phyloP scores from a whole-genome alignment of 176 grass and related monocot species.

The Ananas comosus region DNA sequence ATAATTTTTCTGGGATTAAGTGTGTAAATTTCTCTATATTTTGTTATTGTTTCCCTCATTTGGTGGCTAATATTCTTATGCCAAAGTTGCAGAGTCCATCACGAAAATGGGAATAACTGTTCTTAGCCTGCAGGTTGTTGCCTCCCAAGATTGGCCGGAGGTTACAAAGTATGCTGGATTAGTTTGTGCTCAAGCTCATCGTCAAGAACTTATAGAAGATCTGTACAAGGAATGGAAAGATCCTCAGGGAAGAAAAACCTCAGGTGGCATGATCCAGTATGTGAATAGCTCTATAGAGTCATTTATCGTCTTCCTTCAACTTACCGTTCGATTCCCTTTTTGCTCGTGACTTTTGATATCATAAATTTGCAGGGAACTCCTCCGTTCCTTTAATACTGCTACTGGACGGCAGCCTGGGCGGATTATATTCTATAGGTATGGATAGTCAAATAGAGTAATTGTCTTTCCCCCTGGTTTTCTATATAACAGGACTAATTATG shows the following conservation, averaged over 20 bases:
- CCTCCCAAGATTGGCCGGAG: constrained; percentile 95
- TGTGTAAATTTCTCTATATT: too few species aligned
- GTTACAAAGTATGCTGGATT: constrained; percentile 92
- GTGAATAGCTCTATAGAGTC: background rate
- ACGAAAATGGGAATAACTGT: background rate
- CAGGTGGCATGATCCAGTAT: constrained; percentile 82
- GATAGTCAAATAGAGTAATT: background rate
- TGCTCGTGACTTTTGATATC: background rate
- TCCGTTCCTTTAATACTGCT: constrained; percentile 72
- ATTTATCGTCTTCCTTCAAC: background rate
- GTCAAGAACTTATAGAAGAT: constrained; percentile 87
- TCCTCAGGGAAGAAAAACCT: constrained; percentile 47
- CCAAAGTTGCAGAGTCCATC: background rate
- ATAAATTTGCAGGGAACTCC: constrained; percentile 64
- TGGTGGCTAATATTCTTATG: too few species aligned
- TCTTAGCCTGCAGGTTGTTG: constrained; percentile 58
- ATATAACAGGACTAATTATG: background rate
- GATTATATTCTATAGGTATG: constrained; percentile 82
- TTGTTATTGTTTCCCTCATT: too few species aligned
- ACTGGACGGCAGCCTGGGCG: constrained; percentile 61
- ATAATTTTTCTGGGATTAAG: too few species aligned
- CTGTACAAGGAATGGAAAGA: constrained; percentile 65
- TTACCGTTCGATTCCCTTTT: background rate
- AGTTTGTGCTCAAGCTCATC: constrained; percentile 79
- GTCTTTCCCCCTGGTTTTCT: too few species aligned